Percentiles rank a stretch among this genome's conserved stretches.
These are phyloP conservation scores for Blastobotrys muscicola DNA, from an alignment of 805 yeast genomes.

Conservation along the genomic window DNA sequence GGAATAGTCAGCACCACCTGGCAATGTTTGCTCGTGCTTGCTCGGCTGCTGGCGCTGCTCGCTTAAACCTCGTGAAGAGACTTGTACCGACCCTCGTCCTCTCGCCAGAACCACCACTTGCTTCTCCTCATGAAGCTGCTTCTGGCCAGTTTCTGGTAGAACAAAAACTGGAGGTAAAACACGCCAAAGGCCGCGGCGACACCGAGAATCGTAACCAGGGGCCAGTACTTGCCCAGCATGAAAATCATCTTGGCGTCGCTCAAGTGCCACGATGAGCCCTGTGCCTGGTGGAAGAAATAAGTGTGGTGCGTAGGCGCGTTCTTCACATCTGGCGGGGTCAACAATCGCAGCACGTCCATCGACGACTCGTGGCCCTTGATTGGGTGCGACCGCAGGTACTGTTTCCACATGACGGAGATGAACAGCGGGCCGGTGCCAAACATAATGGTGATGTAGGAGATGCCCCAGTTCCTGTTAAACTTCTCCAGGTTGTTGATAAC, in stretches of 20 bases:
- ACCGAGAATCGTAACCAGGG: constrained; percentile 62
- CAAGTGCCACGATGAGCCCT: constrained; percentile 89
- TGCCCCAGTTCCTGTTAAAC: constrained; percentile 66
- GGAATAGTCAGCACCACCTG: too few relatives aligned
- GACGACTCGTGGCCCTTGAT: neutral
- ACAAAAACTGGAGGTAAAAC: constrained; percentile 3
- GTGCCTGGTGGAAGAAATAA: constrained; percentile 53
- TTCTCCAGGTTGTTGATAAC: constrained; percentile 53
- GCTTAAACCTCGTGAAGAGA: too few relatives aligned
- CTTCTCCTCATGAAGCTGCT: neutral
- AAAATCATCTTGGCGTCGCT: constrained; percentile 78
- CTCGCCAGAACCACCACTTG: too few relatives aligned
- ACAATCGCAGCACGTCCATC: neutral
- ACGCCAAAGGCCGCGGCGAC: constrained; percentile 19
- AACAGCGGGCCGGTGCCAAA: constrained; percentile 87
- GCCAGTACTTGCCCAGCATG: constrained; percentile 63
- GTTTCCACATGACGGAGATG: constrained; percentile 78
- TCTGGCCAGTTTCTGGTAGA: constrained; percentile 4
- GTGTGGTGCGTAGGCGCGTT: constrained; percentile 41
- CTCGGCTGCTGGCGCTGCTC: too few relatives aligned
- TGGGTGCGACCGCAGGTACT: constrained; percentile 58
- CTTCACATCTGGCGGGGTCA: constrained; percentile 32
- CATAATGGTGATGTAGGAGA: constrained; percentile 89
- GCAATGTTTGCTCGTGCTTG: too few relatives aligned
- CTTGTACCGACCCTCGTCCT: too few relatives aligned